These are phyloP conservation scores for Backusella luteola DNA, from an alignment of 192 early-diverging fungal species.

Conservation along the genomic window DNA sequence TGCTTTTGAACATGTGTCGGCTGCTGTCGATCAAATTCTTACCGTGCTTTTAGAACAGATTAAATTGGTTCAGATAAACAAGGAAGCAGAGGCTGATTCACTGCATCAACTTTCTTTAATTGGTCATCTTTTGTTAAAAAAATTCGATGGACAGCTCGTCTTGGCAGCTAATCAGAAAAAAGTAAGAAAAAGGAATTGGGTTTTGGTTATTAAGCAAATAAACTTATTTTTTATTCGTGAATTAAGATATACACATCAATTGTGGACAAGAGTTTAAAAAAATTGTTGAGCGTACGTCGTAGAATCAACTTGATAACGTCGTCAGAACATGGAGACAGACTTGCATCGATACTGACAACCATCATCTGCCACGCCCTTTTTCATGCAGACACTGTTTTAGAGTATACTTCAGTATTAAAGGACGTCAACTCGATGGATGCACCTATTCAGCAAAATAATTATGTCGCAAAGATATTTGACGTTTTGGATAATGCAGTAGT, in stretches of 20 bases:
- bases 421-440: not conserved
- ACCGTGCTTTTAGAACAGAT: not conserved
- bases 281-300: not conserved
- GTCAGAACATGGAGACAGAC: not conserved
- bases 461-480: slow-evolving; percentile 30
- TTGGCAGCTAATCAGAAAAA: slow-evolving; percentile 25
- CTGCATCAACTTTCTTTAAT: not conserved
- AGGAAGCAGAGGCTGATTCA: not conserved
- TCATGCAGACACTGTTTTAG: slow-evolving; percentile 29
- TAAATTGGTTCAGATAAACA: not conserved
- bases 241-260: slow-evolving; percentile 17
- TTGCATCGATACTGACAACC: not conserved
- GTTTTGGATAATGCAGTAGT: slow-evolving; percentile 7
- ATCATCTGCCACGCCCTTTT: slow-evolving; percentile 18
- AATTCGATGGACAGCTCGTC: slow-evolving; percentile 2
- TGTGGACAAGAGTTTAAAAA: not conserved
- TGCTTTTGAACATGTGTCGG: slow-evolving; percentile 15
- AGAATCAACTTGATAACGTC: not conserved
- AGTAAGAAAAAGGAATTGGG: not conserved
- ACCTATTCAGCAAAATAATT: slow-evolving; percentile 6
- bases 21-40: slow-evolving; percentile 9
- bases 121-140: not conserved
- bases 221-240: not conserved
- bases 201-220: not conserved
- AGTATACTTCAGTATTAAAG: slow-evolving; percentile 28